phyloP scores from a whole-genome alignment of 164 flowering plant species.

The Nelumbo lutea region DNA sequence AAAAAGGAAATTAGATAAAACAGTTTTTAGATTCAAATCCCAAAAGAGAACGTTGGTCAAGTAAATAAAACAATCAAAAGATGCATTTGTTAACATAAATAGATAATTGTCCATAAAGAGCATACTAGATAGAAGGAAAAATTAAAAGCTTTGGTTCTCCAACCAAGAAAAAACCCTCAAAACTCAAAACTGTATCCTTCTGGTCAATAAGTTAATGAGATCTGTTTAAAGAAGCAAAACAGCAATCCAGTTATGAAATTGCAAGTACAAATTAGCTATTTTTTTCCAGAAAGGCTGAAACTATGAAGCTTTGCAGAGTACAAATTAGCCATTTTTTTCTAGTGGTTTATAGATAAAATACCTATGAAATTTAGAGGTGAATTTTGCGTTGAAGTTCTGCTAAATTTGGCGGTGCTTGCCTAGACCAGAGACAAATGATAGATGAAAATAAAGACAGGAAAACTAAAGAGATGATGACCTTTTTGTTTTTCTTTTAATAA shows the following conservation, averaged over 20 bases:
- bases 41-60: not conserved
- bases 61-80: not conserved
- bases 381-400: not conserved
- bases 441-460: not conserved
- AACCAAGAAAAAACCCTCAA: not conserved
- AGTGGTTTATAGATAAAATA: not conserved
- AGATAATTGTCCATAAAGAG: not conserved
- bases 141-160: not conserved
- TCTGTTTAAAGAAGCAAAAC: not conserved
- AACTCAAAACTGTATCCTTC: not conserved
- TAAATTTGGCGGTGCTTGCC: not conserved
- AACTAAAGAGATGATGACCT: not conserved
- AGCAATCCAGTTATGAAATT: slow-evolving; percentile 1
- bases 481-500: not conserved
- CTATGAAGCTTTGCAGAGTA: not conserved
- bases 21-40: not conserved
- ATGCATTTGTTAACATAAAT: not conserved
- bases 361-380: not conserved
- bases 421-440: not conserved
- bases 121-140: not conserved
- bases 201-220: not conserved
- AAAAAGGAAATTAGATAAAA: not conserved
- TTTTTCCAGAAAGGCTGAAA: not conserved
- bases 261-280: not conserved
- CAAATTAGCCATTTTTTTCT: not conserved